Conservation (phyloP, 306 rosid genomes). For the Leucaena leucocephala region DNA sequence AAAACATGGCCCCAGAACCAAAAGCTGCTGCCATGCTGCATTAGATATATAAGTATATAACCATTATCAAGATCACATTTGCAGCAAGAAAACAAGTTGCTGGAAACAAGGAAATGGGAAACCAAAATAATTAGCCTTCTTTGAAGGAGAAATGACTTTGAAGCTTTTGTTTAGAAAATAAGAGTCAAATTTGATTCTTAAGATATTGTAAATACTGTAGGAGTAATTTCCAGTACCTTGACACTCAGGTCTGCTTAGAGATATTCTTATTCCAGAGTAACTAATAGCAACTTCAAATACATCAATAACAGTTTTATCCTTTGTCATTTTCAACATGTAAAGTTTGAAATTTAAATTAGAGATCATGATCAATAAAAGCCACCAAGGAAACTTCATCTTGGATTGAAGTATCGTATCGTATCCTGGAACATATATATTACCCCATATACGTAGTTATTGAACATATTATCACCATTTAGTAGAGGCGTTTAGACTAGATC, state of each 20-base stretch:
- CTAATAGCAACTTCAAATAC: conserved; percentile 29
- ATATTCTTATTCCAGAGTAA: conserved; percentile 3
- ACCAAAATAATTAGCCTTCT: conserved; percentile 7
- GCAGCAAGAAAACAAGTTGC: conserved; percentile 31
- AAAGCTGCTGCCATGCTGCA: conserved; percentile 96
- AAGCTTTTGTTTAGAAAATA: conserved; percentile 7
- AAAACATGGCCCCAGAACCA: conserved; percentile 93
- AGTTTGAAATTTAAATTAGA: conserved; percentile 7
- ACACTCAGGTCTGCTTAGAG: conserved; percentile 17
- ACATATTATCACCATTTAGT: background rate
- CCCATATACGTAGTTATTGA: background rate
- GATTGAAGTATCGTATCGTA: background rate
- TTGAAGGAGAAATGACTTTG: conserved; percentile 6
- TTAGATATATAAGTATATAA: background rate
- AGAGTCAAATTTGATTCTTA: background rate
- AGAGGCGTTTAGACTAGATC: background rate
- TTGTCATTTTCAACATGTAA: conserved; percentile 10
- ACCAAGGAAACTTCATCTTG: conserved; percentile 8
- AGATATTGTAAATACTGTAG: background rate
- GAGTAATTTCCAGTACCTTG: conserved; percentile 3
- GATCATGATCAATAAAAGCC: background rate
- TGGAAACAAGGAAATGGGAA: conserved; percentile 16
- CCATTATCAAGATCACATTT: conserved; percentile 6
- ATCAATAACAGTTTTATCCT: background rate
- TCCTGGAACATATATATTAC: background rate